phyloP scores from a whole-genome alignment of 2,329 filamentous ascomycete species.

The Phyllosticta capitalensis region DNA sequence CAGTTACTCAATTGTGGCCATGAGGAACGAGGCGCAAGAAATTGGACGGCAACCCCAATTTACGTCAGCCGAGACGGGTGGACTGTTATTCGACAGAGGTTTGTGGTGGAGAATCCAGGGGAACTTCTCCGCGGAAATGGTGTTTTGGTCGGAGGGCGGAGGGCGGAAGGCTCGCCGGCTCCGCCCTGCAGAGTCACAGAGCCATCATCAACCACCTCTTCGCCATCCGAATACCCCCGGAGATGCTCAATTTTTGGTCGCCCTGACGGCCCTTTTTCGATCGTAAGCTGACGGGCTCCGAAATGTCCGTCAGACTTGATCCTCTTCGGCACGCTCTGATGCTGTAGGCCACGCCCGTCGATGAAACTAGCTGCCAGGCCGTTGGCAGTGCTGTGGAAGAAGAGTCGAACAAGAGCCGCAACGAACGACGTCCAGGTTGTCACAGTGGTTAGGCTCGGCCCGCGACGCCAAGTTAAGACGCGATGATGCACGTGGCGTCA shows the following conservation, averaged over 20 bases:
- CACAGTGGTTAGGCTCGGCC: not conserved
- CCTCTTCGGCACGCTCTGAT: not conserved
- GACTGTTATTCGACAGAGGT: not conserved
- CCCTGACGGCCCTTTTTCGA: not conserved
- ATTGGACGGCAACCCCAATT: not conserved
- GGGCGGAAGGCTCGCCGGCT: not conserved
- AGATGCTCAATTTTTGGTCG: not conserved
- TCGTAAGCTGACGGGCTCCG: not conserved
- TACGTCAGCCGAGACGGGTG: not conserved
- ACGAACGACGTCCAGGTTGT: not conserved
- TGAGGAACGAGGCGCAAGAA: not conserved
- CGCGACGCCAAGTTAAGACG: not conserved
- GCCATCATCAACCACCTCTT: not conserved
- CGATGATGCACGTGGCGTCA: not conserved
- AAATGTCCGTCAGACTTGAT: not conserved
- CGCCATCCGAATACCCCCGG: not conserved
- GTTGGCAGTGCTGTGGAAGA: not conserved
- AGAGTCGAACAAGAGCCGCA: not conserved
- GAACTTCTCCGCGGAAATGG: slow-evolving; percentile 8
- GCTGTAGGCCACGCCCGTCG: not conserved
- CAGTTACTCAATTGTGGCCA: slow-evolving; percentile 5
- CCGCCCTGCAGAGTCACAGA: not conserved
- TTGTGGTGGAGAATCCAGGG: not conserved
- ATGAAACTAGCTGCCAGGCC: not conserved
- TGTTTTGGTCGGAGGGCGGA: not conserved